Percentiles rank a stretch among this genome's conserved stretches.
These are phyloP conservation scores for Curvularia sp. DNA, from an alignment of 2,329 filamentous ascomycete species.

Conservation along the genomic window DNA sequence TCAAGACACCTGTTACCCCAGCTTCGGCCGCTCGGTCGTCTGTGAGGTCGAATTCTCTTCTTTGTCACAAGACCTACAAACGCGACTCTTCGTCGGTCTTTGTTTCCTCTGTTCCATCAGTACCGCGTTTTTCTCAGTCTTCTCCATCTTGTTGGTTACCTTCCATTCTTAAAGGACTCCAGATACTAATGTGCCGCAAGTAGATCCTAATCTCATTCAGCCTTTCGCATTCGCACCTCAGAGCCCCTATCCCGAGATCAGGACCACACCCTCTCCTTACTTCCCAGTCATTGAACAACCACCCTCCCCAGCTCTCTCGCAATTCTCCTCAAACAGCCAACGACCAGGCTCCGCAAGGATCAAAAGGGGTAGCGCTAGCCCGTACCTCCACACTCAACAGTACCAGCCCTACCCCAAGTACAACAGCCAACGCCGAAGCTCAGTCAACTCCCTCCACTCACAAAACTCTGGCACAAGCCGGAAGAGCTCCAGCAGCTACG, in stretches of 20 bases:
- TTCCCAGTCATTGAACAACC: conserved; percentile 57
- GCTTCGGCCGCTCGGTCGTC: conserved; percentile 52
- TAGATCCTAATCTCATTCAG: conserved; percentile 67
- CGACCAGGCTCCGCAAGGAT: conserved; percentile 51
- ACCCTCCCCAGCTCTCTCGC: conserved; percentile 70
- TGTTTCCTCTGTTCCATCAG: conserved; percentile 5
- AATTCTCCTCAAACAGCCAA: conserved; percentile 57
- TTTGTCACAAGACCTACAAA: conserved; percentile 38
- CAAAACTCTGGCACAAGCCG: conserved; percentile 66
- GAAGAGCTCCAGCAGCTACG: conserved; percentile 52
- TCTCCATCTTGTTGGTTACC: conserved; percentile 52
- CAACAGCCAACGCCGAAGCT: conserved; percentile 66
- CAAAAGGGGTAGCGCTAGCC: conserved; percentile 68
- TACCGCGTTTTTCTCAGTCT: conserved; percentile 22
- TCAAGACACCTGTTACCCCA: conserved; percentile 46
- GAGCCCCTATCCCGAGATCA: conserved; percentile 53
- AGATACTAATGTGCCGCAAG: conserved; percentile 23
- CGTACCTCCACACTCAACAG: conserved; percentile 65
- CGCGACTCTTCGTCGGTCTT: conserved; percentile 21
- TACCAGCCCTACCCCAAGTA: conserved; percentile 62
- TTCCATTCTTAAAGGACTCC: conserved; percentile 14
- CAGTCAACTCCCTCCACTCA: conserved; percentile 74
- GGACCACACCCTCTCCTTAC: conserved; percentile 51
- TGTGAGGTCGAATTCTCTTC: conserved; percentile 33
- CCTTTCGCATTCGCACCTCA: conserved; percentile 55